Evolutionary conservation across 2,329 filamentous ascomycete genomes (phyloP).

Genomic region (Lasiodiplodia sp.): DNA sequence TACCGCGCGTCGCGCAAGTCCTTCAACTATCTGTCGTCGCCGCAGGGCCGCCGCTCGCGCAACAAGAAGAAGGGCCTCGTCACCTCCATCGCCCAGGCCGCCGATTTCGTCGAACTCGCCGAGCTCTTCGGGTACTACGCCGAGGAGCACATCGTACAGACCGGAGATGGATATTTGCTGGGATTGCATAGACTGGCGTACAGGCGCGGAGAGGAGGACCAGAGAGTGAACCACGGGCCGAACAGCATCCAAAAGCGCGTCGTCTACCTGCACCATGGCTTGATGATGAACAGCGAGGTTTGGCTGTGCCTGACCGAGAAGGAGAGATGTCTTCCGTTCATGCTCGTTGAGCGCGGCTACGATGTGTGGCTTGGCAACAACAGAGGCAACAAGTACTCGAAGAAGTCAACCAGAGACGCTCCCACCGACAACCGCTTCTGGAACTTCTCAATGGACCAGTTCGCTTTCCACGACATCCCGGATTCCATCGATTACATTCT

Average conservation of each 20-base stretch:
- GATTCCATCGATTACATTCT: conserved; percentile 94
- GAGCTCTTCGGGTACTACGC: conserved; percentile 89
- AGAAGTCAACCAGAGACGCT: conserved; percentile 81
- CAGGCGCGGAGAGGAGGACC: conserved; percentile 80
- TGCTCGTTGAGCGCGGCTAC: conserved; percentile 87
- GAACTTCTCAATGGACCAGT: conserved; percentile 99
- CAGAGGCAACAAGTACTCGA: conserved; percentile 98
- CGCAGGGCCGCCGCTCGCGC: conserved; percentile 71
- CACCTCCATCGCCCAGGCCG: conserved; percentile 79
- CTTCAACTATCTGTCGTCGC: conserved; percentile 80
- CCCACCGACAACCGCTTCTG: conserved; percentile 83
- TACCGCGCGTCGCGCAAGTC: conserved; percentile 82
- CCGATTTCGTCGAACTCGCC: conserved; percentile 95
- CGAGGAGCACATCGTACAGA: conserved; percentile 96
- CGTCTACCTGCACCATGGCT: conserved; percentile 91
- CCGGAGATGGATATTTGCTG: conserved; percentile 89
- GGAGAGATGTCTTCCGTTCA: conserved; percentile 85
- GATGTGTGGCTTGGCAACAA: conserved; percentile 99
- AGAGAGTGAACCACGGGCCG: conserved; percentile 75
- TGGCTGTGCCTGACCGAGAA: conserved; percentile 94
- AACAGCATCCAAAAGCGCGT: conserved; percentile 79
- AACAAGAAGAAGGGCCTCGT: conserved; percentile 76
- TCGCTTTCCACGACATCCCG: conserved; percentile 96
- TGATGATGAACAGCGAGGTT: conserved; percentile 98
- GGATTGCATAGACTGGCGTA: conserved; percentile 88